Percentiles rank a stretch among this genome's conserved stretches.
Evolutionary conservation across 495 filamentous ascomycete genomes (phyloP).

Genomic region (Viridothelium virens): DNA sequence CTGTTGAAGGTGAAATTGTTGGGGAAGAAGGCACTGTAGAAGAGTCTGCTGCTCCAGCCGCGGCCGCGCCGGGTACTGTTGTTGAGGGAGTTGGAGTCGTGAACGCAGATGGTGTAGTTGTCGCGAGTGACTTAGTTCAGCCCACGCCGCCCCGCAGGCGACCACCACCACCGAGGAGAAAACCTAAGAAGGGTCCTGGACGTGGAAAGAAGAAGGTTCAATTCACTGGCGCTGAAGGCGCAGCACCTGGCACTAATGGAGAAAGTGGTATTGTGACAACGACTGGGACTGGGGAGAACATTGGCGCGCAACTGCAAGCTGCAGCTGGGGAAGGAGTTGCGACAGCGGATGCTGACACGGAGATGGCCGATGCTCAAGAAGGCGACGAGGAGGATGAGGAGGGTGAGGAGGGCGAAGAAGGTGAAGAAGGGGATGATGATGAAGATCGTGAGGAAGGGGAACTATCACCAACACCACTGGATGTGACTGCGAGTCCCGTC

Average conservation of each 20-base stretch:
- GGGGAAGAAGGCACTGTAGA: conserved; percentile 43
- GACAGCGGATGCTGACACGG: conserved; percentile 28
- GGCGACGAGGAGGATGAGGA: conserved; percentile 22
- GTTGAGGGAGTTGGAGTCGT: conserved; percentile 56
- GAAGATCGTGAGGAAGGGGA: conserved; percentile 29
- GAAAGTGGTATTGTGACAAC: conserved; percentile 17
- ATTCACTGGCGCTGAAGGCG: conserved; percentile 30
- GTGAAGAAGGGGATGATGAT: conserved; percentile 29
- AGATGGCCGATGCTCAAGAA: conserved; percentile 29
- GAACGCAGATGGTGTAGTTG: conserved; percentile 54
- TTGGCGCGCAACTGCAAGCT: conserved; percentile 23
- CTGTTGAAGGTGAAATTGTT: conserved; percentile 70
- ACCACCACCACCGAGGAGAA: conserved; percentile 54
- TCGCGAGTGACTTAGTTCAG: conserved; percentile 45
- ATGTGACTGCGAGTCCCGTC: conserved; percentile 5
- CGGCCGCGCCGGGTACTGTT: conserved; percentile 50
- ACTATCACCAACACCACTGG: conserved; percentile 12
- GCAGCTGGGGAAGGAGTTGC: conserved; percentile 26
- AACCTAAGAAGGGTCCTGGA: conserved; percentile 33
- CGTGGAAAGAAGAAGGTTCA: conserved; percentile 36
- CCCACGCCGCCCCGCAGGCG: conserved; percentile 48
- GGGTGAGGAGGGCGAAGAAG: conserved; percentile 27
- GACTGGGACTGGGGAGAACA: conserved; percentile 17
- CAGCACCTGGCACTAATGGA: conserved; percentile 25
- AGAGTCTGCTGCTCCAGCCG: conserved; percentile 37